phyloP scores from a whole-genome alignment of 352 stramenopile species.

The Aphanomyces euteiches region DNA sequence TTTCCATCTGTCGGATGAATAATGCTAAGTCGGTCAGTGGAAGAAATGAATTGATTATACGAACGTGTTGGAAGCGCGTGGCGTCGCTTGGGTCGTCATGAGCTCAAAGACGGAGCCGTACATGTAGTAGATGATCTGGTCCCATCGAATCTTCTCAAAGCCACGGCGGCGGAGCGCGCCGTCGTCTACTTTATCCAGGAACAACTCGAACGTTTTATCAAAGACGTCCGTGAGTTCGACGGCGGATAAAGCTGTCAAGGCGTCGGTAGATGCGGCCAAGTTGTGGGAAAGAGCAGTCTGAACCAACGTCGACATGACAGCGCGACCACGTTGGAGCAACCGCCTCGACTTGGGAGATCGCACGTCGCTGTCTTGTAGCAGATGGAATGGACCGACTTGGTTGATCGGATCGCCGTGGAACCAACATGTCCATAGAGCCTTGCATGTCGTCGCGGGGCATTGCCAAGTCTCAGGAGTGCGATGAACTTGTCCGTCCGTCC shows the following conservation, averaged over 20 bases:
- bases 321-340: background rate
- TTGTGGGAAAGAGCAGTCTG: background rate
- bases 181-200: background rate
- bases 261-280: background rate
- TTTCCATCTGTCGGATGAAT: too few relatives aligned
- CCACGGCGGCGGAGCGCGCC: background rate
- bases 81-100: background rate
- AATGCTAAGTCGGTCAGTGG: too few relatives aligned
- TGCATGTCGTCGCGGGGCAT: background rate
- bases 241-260: background rate
- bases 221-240: background rate
- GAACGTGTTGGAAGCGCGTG: too few relatives aligned
- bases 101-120: background rate
- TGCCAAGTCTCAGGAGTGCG: background rate
- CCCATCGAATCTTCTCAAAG: background rate
- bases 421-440: background rate
- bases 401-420: background rate
- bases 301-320: background rate
- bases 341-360: background rate
- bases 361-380: background rate
- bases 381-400: background rate
- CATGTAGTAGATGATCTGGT: constrained; percentile 6
- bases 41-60: too few relatives aligned
- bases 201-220: background rate
- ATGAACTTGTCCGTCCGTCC: background rate